A percentile compares a stretch with the other conserved stretches of the same genome.
Evolutionary conservation across 208 protist species (phyloP).

Genomic region (Acanthamoeba castellanii): DNA sequence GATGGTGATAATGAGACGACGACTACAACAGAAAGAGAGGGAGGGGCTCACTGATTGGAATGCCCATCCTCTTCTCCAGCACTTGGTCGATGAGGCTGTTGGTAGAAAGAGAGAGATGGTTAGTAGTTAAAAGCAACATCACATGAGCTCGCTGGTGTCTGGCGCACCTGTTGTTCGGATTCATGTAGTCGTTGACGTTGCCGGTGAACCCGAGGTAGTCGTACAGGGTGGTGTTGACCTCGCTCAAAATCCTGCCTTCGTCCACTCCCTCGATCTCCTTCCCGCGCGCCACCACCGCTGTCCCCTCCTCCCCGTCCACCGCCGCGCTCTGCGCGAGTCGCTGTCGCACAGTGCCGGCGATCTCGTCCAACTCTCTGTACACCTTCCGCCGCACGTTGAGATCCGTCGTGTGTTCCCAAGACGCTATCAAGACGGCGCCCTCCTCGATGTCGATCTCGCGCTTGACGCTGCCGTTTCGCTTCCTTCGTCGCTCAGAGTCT

Average conservation of each 20-base stretch:
- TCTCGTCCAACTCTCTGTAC: background rate
- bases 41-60: background rate
- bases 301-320: background rate
- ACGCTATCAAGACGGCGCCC: background rate
- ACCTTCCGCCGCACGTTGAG: background rate
- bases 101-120: background rate
- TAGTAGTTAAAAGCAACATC: background rate
- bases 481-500: too few species aligned
- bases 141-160: background rate
- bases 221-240: background rate
- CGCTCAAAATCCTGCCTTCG: background rate
- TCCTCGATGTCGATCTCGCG: background rate
- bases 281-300: background rate
- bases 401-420: background rate
- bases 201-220: background rate
- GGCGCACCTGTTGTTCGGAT: slow-evolving; percentile 7
- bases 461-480: background rate
- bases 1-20: background rate
- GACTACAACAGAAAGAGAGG: background rate
- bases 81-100: background rate
- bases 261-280: background rate
- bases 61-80: background rate
- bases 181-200: slow-evolving; percentile 53
- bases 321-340: background rate
- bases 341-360: background rate